A percentile compares a stretch with the other conserved stretches of the same genome.
Conservation (phyloP, 192 early-diverging fungal genomes). For the Rhizophlyctis rosea region DNA sequence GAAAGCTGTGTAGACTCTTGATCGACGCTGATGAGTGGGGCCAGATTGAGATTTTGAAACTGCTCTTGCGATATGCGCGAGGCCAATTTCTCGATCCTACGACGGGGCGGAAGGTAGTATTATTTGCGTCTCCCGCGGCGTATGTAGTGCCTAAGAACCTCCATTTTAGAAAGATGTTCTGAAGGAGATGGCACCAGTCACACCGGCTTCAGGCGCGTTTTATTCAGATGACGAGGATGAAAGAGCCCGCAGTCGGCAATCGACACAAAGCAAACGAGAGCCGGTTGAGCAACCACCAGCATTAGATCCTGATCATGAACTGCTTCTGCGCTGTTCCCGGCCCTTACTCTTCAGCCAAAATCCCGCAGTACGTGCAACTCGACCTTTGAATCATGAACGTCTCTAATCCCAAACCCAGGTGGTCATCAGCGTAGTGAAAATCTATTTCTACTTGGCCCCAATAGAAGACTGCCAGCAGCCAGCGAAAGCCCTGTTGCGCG, state of each 20-base stretch:
- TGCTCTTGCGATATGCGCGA: slow-evolving; percentile 76
- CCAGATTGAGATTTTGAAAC: slow-evolving; percentile 78
- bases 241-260: too few relatives aligned
- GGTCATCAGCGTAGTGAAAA: slow-evolving; percentile 31
- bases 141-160: too few relatives aligned
- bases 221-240: slow-evolving; percentile 46
- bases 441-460: slow-evolving; percentile 32
- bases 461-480: slow-evolving; percentile 9
- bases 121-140: too few relatives aligned
- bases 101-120: slow-evolving; percentile 3
- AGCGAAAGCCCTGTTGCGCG: slow-evolving; percentile 65
- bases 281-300: too few relatives aligned
- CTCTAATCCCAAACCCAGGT: slow-evolving; percentile 12
- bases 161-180: too few relatives aligned
- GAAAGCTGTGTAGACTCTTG: slow-evolving; percentile 82
- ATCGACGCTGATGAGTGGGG: slow-evolving; percentile 95
- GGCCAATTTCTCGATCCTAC: slow-evolving; percentile 61
- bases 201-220: slow-evolving; percentile 4
- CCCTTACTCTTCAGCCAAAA: slow-evolving; percentile 82
- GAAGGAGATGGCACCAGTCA: too few relatives aligned
- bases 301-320: slow-evolving; percentile 77
- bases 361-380: slow-evolving; percentile 48
- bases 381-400: background rate
- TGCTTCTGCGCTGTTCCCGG: slow-evolving; percentile 63
- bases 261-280: too few relatives aligned